These are phyloP conservation scores for Aspergillus saccharolyticus DNA, from an alignment of 495 filamentous ascomycete species.

Conservation along the genomic window DNA sequence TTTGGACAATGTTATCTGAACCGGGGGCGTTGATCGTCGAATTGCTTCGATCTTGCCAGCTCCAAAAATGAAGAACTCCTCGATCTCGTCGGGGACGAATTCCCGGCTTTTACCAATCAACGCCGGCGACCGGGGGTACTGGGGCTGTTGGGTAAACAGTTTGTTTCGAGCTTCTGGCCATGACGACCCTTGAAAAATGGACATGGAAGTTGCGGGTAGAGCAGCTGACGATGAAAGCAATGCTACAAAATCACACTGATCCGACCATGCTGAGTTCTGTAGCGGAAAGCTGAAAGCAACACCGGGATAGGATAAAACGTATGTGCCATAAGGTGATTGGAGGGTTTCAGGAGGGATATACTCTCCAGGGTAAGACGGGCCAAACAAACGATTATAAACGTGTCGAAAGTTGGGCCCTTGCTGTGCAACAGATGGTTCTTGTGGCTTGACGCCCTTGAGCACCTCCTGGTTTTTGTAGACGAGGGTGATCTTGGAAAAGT, in stretches of 20 bases:
- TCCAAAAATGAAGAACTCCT: constrained; percentile 67
- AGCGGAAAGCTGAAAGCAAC: constrained; percentile 89
- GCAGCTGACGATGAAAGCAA: constrained; percentile 75
- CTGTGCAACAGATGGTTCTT: constrained; percentile 34
- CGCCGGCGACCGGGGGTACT: constrained; percentile 57
- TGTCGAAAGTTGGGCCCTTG: constrained; percentile 80
- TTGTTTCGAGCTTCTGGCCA: constrained; percentile 76
- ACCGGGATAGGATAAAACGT: constrained; percentile 89
- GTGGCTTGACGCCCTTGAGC: constrained; percentile 53
- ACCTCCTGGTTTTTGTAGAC: constrained; percentile 84
- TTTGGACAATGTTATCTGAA: constrained; percentile 68
- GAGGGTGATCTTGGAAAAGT: constrained; percentile 81
- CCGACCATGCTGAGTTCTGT: constrained; percentile 67
- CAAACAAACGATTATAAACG: constrained; percentile 86
- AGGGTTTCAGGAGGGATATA: constrained; percentile 58
- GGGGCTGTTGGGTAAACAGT: constrained; percentile 68
- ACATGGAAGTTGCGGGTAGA: constrained; percentile 71
- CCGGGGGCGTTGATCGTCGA: constrained; percentile 52
- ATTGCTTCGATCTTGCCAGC: constrained; percentile 72
- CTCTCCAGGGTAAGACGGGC: constrained; percentile 88
- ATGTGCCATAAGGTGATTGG: constrained; percentile 56
- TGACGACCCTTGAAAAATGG: constrained; percentile 80
- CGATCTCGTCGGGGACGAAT: constrained; percentile 71
- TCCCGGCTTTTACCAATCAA: constrained; percentile 58
- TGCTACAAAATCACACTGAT: constrained; percentile 78